Conservation (phyloP, 192 early-diverging fungal genomes). For the Podila epicladia region DNA sequence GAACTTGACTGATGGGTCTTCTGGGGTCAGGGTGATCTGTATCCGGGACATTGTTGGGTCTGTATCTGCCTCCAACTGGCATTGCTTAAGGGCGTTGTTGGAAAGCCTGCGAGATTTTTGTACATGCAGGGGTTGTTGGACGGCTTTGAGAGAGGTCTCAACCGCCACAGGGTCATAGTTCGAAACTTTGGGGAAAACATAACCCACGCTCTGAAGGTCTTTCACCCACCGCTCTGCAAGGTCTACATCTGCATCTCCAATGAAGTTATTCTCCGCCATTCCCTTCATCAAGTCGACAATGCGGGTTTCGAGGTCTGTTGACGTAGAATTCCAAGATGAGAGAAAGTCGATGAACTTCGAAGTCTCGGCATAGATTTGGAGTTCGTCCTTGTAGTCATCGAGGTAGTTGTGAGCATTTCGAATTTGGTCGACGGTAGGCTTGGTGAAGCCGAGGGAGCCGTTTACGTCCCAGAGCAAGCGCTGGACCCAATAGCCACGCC, state of each 20-base stretch:
- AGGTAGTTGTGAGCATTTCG: conserved; percentile 6
- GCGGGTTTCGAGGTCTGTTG: neutral
- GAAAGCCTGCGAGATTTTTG: neutral
- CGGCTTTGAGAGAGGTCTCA: neutral
- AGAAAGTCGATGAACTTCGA: conserved; percentile 4
- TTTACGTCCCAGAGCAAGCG: neutral
- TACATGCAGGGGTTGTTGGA: neutral
- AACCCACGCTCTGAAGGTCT: neutral
- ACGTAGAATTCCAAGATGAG: neutral
- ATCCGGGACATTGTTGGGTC: conserved; percentile 7
- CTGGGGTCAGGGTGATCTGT: neutral
- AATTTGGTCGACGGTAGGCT: neutral
- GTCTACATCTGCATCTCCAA: conserved; percentile 1
- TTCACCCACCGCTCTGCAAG: neutral
- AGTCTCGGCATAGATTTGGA: conserved; percentile 3
- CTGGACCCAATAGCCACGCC: neutral
- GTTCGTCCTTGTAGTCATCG: conserved; percentile 3
- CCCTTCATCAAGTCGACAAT: conserved; percentile 6
- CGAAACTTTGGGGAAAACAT: conserved; percentile 2
- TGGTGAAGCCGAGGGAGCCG: neutral
- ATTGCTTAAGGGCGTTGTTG: neutral
- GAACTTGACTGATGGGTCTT: neutral
- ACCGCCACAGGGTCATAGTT: neutral
- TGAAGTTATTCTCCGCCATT: neutral
- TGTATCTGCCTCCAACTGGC: neutral